A percentile compares a stretch with the other conserved stretches of the same genome.
phyloP scores from a whole-genome alignment of 1,284 basidiomycete genomes.

The Puccinia coronata region DNA sequence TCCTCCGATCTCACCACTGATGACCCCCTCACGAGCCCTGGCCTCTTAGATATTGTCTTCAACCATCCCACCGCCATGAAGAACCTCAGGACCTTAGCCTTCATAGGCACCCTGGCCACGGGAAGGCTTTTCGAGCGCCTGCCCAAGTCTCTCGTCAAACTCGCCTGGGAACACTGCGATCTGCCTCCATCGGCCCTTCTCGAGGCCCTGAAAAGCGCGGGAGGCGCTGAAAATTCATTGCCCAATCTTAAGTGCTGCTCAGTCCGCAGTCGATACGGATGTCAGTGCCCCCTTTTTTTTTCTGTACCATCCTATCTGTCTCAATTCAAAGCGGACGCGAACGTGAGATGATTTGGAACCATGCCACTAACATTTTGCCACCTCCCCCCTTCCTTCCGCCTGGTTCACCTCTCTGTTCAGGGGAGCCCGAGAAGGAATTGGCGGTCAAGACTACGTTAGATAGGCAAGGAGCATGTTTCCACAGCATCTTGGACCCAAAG shows the following conservation, averaged over 20 bases:
- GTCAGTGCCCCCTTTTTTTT: background rate
- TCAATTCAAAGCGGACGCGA: too few relatives aligned
- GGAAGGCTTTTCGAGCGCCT: background rate
- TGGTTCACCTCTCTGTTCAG: too few relatives aligned
- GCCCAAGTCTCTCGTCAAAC: conserved; percentile 2
- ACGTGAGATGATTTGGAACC: too few relatives aligned
- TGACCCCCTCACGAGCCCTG: background rate
- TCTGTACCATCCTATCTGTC: too few relatives aligned
- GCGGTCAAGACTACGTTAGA: background rate
- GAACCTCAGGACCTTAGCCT: background rate
- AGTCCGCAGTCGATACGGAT: background rate
- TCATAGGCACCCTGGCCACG: background rate
- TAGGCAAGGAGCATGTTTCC: background rate
- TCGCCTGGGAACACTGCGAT: background rate
- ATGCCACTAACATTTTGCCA: too few relatives aligned
- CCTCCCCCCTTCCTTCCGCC: too few relatives aligned
- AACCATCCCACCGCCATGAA: background rate
- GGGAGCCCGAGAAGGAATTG: background rate
- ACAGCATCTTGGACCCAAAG: too few relatives aligned
- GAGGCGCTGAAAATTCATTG: background rate
- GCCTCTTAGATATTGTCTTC: background rate
- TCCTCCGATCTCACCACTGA: background rate
- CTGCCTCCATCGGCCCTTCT: background rate
- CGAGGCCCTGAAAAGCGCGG: background rate
- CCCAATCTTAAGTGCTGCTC: conserved; percentile 6